Percentiles rank a stretch among this genome's conserved stretches.
phyloP scores from a whole-genome alignment of 495 filamentous ascomycete genomes.

The Podospora comata region DNA sequence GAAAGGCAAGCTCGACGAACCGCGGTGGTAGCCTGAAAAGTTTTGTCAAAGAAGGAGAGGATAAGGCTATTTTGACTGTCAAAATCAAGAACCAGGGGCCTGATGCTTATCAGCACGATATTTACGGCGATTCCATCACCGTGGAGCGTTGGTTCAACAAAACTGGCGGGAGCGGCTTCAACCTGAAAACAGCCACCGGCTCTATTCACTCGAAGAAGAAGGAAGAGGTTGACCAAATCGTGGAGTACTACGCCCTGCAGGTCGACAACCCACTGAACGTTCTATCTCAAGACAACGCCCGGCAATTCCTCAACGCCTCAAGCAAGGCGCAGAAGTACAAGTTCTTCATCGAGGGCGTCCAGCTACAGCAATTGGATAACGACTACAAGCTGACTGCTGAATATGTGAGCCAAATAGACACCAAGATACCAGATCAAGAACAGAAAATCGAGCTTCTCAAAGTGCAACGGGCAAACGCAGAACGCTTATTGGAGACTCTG shows the following conservation, averaged over 20 bases:
- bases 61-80: slow-evolving; percentile 57
- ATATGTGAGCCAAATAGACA: slow-evolving; percentile 46
- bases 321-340: slow-evolving; percentile 84
- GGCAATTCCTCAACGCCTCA: slow-evolving; percentile 86
- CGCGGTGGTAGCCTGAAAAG: slow-evolving; percentile 85
- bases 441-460: slow-evolving; percentile 62
- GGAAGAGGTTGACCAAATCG: slow-evolving; percentile 85
- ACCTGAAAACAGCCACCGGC: slow-evolving; percentile 70
- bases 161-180: slow-evolving; percentile 76
- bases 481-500: slow-evolving; percentile 51
- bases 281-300: slow-evolving; percentile 93
- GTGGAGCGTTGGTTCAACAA: slow-evolving; percentile 85
- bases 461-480: slow-evolving; percentile 38
- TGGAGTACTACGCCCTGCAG: slow-evolving; percentile 88
- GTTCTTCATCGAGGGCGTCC: slow-evolving; percentile 93
- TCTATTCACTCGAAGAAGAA: slow-evolving; percentile 78
- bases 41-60: slow-evolving; percentile 88
- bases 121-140: slow-evolving; percentile 81
- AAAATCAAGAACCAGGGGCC: slow-evolving; percentile 86
- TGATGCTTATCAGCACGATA: slow-evolving; percentile 76
- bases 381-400: slow-evolving; percentile 78
- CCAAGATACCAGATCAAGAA: slow-evolving; percentile 45
- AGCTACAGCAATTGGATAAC: slow-evolving; percentile 85
- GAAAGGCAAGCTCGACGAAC: slow-evolving; percentile 93
- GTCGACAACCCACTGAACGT: slow-evolving; percentile 98